Evolutionary conservation across 164 flowering plant genomes (phyloP).

Genomic region (Malania oleifera): DNA sequence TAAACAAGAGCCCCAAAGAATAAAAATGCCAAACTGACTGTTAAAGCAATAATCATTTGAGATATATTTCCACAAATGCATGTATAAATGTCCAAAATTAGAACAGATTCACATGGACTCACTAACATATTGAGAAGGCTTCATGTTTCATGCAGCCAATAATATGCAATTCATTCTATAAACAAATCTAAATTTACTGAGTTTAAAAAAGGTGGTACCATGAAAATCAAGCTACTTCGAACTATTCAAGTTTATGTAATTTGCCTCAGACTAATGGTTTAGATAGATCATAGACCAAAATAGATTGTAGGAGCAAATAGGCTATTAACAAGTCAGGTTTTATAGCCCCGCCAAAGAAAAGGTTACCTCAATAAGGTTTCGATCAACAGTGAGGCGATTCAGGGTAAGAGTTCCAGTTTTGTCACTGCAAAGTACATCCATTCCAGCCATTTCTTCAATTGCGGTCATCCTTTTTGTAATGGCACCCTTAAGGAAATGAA

Average conservation of each 20-base stretch:
- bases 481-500: constrained; percentile 51
- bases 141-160: background rate
- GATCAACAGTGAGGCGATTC: constrained; percentile 79
- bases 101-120: background rate
- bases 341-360: no score
- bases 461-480: constrained; percentile 92
- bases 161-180: background rate
- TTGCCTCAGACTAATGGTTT: no score
- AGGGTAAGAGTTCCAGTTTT: constrained; percentile 89
- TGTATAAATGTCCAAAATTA: background rate
- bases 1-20: no score
- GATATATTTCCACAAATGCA: background rate
- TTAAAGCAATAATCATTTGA: background rate
- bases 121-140: background rate
- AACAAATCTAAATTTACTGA: background rate
- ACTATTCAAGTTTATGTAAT: background rate
- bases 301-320: background rate
- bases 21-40: no score
- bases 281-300: no score
- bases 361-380: constrained; percentile 79
- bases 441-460: constrained; percentile 91
- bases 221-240: background rate
- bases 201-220: background rate
- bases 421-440: constrained; percentile 92
- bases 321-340: background rate